A percentile compares a stretch with the other conserved stretches of the same genome.
Conservation (phyloP, 2,329 filamentous ascomycete species). For the Parastagonospora avenae region DNA sequence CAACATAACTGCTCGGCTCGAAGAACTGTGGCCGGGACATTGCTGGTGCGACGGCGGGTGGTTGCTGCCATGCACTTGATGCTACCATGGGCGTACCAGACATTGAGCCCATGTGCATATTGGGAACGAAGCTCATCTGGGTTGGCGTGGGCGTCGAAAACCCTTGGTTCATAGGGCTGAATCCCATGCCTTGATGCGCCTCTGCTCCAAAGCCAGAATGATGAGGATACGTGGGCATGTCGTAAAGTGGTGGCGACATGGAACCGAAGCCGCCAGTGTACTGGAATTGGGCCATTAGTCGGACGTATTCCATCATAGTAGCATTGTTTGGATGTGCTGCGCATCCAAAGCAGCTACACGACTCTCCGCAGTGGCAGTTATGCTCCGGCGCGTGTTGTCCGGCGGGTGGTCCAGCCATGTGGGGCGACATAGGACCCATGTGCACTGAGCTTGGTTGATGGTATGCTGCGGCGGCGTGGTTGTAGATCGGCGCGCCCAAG, state of each 20-base stretch:
- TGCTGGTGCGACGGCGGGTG: conserved; percentile 17
- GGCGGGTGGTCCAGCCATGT: conserved; percentile 38
- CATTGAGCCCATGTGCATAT: conserved; percentile 24
- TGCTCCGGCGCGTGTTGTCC: conserved; percentile 47
- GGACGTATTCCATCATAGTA: conserved; percentile 62
- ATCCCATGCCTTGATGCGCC: conserved; percentile 18
- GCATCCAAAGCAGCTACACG: conserved; percentile 71
- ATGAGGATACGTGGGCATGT: conserved; percentile 42
- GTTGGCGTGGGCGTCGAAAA: conserved; percentile 24
- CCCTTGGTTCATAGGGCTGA: conserved; percentile 17
- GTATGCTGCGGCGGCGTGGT: conserved; percentile 37
- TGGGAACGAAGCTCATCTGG: conserved; percentile 29
- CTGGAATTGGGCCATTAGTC: conserved; percentile 46
- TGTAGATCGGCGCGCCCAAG: conserved; percentile 42
- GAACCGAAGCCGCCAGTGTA: conserved; percentile 40
- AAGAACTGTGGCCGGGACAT: conserved; percentile 20
- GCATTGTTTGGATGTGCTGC: conserved; percentile 71
- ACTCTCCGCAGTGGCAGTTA: conserved; percentile 67
- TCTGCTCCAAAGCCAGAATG: conserved; percentile 38
- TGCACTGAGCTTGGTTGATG: conserved; percentile 42
- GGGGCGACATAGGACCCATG: conserved; percentile 28
- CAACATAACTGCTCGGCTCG: conserved; percentile 10
- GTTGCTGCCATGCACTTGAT: conserved; percentile 31
- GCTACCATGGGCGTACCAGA: conserved; percentile 17
- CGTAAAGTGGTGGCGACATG: conserved; percentile 39